Evolutionary conservation across 2,329 filamentous ascomycete species (phyloP).

Genomic region (Cordyceps cateniannulata): DNA sequence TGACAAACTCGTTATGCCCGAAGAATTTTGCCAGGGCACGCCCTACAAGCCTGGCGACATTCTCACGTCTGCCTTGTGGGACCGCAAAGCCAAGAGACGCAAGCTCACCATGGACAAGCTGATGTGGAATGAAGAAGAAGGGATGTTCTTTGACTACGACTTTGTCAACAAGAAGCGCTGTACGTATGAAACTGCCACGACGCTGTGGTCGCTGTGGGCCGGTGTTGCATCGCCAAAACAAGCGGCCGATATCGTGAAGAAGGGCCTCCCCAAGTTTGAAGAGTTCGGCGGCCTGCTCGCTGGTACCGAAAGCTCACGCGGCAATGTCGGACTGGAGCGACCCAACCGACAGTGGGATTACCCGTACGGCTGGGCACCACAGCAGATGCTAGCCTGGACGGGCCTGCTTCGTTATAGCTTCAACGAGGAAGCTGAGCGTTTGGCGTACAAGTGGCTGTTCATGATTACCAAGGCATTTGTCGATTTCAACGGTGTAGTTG

Average conservation of each 20-base stretch:
- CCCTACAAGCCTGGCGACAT: slow-evolving; percentile 58
- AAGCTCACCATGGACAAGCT: slow-evolving; percentile 86
- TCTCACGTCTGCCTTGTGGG: slow-evolving; percentile 83
- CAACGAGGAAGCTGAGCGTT: slow-evolving; percentile 76
- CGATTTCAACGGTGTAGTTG: slow-evolving; percentile 95
- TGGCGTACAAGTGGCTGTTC: slow-evolving; percentile 95
- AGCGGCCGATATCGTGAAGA: slow-evolving; percentile 74
- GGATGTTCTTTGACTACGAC: slow-evolving; percentile 98
- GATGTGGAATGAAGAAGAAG: slow-evolving; percentile 84
- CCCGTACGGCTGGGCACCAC: slow-evolving; percentile 95
- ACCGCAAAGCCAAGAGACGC: slow-evolving; percentile 76
- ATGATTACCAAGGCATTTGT: slow-evolving; percentile 99
- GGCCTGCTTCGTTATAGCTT: slow-evolving; percentile 89
- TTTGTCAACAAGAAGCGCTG: slow-evolving; percentile 74
- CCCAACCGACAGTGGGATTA: slow-evolving; percentile 98
- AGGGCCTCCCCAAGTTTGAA: slow-evolving; percentile 82
- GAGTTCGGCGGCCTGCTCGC: slow-evolving; percentile 81
- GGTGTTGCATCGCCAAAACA: slow-evolving; percentile 80
- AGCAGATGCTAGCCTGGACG: slow-evolving; percentile 97
- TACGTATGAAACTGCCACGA: slow-evolving; percentile 84
- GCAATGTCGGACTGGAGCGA: slow-evolving; percentile 68
- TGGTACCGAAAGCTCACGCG: slow-evolving; percentile 84
- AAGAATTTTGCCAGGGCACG: slow-evolving; percentile 68
- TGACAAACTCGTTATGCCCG: slow-evolving; percentile 75
- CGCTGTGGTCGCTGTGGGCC: slow-evolving; percentile 97